phyloP scores from a whole-genome alignment of 2,329 filamentous ascomycete species.

The Aspergillus arachidicola region DNA sequence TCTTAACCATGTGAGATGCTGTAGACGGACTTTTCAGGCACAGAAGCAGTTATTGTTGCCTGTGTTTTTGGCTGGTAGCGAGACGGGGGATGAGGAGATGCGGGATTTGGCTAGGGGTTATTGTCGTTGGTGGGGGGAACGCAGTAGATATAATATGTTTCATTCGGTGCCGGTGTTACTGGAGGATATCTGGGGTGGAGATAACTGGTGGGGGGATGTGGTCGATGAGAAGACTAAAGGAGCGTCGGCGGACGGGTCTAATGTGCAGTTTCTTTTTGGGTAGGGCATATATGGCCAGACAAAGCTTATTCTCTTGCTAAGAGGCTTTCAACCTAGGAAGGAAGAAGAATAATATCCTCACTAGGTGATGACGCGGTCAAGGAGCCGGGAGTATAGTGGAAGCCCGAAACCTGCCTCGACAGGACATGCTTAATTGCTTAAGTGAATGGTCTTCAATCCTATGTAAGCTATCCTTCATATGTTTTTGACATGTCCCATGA shows the following conservation, averaged over 20 bases:
- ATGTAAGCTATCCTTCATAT: background rate
- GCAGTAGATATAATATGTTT: slow-evolving; percentile 38
- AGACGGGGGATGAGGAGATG: slow-evolving; percentile 23
- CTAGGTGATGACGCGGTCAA: background rate
- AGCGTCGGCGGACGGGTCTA: background rate
- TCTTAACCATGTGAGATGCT: background rate
- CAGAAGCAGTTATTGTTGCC: background rate
- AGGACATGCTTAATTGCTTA: background rate
- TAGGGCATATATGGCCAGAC: background rate
- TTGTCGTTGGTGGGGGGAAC: slow-evolving; percentile 36
- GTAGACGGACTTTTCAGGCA: background rate
- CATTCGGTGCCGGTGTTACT: slow-evolving; percentile 20
- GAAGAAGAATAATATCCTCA: background rate
- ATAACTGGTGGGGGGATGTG: slow-evolving; percentile 23
- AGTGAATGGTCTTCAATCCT: too few relatives aligned
- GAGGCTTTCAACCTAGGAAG: too few relatives aligned
- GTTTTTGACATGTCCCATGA: background rate
- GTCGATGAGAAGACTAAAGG: slow-evolving; percentile 18
- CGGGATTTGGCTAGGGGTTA: slow-evolving; percentile 29
- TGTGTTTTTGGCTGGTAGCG: slow-evolving; percentile 38
- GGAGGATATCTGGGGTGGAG: slow-evolving; percentile 22
- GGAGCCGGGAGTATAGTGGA: background rate
- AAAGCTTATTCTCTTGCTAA: background rate
- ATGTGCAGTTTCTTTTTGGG: background rate
- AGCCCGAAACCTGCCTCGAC: background rate